These are phyloP conservation scores for Calonectria pauciramosa DNA, from an alignment of 2,329 filamentous ascomycete species.

Conservation along the genomic window DNA sequence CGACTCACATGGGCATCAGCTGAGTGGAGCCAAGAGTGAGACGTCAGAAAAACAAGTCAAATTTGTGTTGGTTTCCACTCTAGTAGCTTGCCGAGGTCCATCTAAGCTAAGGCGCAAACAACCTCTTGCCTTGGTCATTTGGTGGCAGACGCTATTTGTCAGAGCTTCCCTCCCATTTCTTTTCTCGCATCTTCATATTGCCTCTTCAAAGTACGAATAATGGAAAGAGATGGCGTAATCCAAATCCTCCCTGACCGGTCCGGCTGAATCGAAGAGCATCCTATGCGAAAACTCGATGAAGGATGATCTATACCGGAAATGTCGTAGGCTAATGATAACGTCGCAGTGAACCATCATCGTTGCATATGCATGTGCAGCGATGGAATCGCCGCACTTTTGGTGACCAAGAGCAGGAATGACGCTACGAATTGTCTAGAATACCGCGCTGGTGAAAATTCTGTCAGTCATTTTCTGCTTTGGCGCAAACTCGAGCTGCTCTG, in stretches of 20 bases:
- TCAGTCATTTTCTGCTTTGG: background rate
- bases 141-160: background rate
- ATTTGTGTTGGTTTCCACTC: background rate
- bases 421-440: no score
- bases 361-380: slow-evolving; percentile 8
- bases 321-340: background rate
- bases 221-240: background rate
- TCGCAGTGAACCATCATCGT: background rate
- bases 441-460: no score
- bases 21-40: background rate
- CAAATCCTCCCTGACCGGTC: background rate
- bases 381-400: background rate
- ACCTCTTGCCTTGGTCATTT: background rate
- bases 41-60: background rate
- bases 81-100: slow-evolving; percentile 14
- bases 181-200: background rate
- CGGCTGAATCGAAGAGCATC: background rate
- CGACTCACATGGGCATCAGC: background rate
- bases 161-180: background rate
- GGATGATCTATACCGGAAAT: background rate
- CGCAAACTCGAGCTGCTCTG: background rate
- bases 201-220: background rate
- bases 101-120: background rate
- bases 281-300: background rate
- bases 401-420: background rate